These are phyloP conservation scores for Phlebiopsis gigantea DNA, from an alignment of 768 basidiomycete genomes.

Conservation along the genomic window DNA sequence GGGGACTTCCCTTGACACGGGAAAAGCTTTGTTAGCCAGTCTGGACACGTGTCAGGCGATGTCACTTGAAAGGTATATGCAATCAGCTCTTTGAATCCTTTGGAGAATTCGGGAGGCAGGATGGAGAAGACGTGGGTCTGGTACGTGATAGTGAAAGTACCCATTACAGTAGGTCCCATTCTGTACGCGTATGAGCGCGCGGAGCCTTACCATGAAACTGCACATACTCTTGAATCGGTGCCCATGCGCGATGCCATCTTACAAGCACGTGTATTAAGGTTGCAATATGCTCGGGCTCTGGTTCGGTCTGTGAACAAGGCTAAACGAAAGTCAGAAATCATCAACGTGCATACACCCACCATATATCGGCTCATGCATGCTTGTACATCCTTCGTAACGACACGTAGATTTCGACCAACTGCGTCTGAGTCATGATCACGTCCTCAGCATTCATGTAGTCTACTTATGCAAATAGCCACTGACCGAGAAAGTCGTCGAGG, in stretches of 20 bases:
- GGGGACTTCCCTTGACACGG: conserved; percentile 15
- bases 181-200: conserved; percentile 30
- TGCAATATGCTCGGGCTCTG: conserved; percentile 44
- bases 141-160: conserved; percentile 62
- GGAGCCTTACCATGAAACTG: conserved; percentile 1
- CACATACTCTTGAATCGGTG: conserved; percentile 57
- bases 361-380: conserved; percentile 57
- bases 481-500: conserved; percentile 70
- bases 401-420: conserved; percentile 50
- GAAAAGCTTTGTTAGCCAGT: conserved; percentile 14
- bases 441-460: too few relatives aligned
- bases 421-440: conserved; percentile 54
- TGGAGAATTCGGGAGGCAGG: conserved; percentile 62
- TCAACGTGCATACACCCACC: conserved; percentile 38
- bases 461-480: too few relatives aligned
- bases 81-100: conserved; percentile 64
- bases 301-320: conserved; percentile 37
- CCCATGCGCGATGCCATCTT: conserved; percentile 77
- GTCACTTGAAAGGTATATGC: conserved; percentile 41
- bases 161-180: conserved; percentile 53
- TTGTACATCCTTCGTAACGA: conserved; percentile 58
- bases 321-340: too few relatives aligned
- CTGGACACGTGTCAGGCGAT: conserved; percentile 17
- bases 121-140: conserved; percentile 71
- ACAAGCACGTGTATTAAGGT: conserved; percentile 54